Evolutionary conservation across 805 yeast genomes (phyloP), one percentile per base, ranked within the genome.

Genomic region (Zygosaccharomyces pseudorouxii): DNA sequence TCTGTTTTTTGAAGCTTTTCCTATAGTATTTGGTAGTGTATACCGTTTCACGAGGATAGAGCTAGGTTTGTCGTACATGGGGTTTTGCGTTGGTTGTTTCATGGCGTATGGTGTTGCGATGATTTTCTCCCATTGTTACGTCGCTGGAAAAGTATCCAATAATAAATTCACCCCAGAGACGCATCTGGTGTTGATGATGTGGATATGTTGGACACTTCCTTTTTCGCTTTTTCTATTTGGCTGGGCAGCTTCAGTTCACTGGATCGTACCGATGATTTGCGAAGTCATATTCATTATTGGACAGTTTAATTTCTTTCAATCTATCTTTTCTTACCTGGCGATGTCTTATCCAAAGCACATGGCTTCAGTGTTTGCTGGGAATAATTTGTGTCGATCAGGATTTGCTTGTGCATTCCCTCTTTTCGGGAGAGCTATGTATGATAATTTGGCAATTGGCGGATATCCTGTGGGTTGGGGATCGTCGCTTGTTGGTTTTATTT

Each of bases 381-480:
- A 79, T 56, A 76, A 69, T 31, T 63, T 80, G 20, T 71, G 73
- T 50, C 72, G 86, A 47, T 68, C 79, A 4, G 64, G 65, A 2
- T 72, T 75, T 55, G 86, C 82, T 1, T 78, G 80, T 53, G 77
- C 74, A 2, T 81, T 81, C 70, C 85, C 86, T 31, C 70, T 85
- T 42, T 82, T 85, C 63, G 84, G 86, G 4, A 60, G 71, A 30
- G 76, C 78, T 30, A 73, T 85, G 78, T 85, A 75, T 60, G 65
- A 70, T 46, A 75, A 78, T 55, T 66, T 78, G 48, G 74, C 73
- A 6, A 72, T 74, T 43, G 65, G 63, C 1, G 72, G 69, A 35
- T 81, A 68, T 58, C 84, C 85, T 1, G 78, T 77, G 14, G 83
- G 72, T 4, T 81, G 82, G 83, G 85, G 83, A 3, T 65, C 76